Evolutionary conservation across 441 rosid genomes (phyloP), one percentile per base, ranked within the genome.

Genomic region (Gossypium gossypioides): DNA sequence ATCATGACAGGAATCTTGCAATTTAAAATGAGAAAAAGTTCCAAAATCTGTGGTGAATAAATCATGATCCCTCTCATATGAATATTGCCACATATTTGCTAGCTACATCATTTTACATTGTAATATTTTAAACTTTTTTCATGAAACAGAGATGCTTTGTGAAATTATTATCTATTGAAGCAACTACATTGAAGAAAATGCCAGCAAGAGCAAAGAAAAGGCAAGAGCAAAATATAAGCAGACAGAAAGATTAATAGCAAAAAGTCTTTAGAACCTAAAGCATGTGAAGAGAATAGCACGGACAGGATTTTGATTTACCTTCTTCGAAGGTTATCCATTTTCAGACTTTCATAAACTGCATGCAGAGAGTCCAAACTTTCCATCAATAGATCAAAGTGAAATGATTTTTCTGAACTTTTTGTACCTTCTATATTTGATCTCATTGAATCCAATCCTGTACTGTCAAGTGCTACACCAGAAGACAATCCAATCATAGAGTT

Each of bases 331-430:
- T 76, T 87, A 85, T 96, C 89, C 84, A 96, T 80, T 81, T 96
- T 96, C 82, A 96, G 83, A 84, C 87, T 90, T 86, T 96, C 99
- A 86, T 93, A 93, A 4, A 93, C 83, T 15, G 99, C 94, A 84
- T 96, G 99, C 75, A 93, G 83, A 74, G 89, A 84, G 81, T 84
- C 92, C 83, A 96, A 86, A 77, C 78, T 83, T 81, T 82, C 88
- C 84, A 62, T 72, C 81, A 93, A 77, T 69, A 91, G 77, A 76
- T 84, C 87, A 67, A 79, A 80, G 84, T 80, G 75, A 79, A 79
- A 83, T 67, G 91, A 78, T 52, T 75, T 76, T 52, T 76, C 82
- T 67, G 76, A 78, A 76, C 75, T 80, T 72, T 79, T 82, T 69
- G 77, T 69, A 69, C 81, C 76, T 55, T 75, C 86, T 48, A 68